Base-by-base conservation (phyloP, 2,329 filamentous ascomycete genomes). In the Fusarium verrucosum region DNA sequence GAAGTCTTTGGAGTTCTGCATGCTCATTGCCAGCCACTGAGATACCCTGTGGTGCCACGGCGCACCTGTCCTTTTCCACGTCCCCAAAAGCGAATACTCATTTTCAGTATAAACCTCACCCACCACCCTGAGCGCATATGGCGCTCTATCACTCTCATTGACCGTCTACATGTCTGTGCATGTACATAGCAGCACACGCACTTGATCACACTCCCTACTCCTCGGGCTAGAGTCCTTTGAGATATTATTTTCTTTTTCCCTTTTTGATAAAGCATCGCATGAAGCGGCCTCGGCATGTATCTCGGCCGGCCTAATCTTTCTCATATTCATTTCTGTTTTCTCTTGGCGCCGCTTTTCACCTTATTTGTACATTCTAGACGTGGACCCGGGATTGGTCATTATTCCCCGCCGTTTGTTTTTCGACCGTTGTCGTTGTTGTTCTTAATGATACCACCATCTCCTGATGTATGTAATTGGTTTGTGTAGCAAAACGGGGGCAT, bases 301-400 rank as follows among this genome's bases (percentile, higher is more conserved):
- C 50, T 67, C 65, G 58, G 69, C 70, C 70, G 73, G 74, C 74
- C 69, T 75, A 70, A 74, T 74, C 70, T 65, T 70, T 64, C 60
- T 73, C 63, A 73, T 73, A 70, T 66, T 71, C 66, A 58, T 65
- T 72, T 64, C 59, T 56, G 46, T 62, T 56, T 66, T 68, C 47
- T 38, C 45, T 51, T 59, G 44, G 54, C 58, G 58, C 49, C 52
- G 50, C 51, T 60, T n/a, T 58, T 67, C 58, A 58, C 54, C 52
- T 67, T 73, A 71, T 58, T 54, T 74, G 71, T 76, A 75, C 70
- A 76, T 76, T 73, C 69, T 75, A 76, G 74, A 75, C 65, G 61
- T 55, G 54, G 71, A 70, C 71, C 71, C 70, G 63, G 70, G 72
- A 70, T 62, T 67, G 73, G 73, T 68, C 70, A 53, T 42, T 68